Percentiles rank a stretch among this genome's conserved stretches.
Evolutionary conservation across 495 filamentous ascomycete genomes (phyloP).

Genomic region (Apiosordaria backusii): DNA sequence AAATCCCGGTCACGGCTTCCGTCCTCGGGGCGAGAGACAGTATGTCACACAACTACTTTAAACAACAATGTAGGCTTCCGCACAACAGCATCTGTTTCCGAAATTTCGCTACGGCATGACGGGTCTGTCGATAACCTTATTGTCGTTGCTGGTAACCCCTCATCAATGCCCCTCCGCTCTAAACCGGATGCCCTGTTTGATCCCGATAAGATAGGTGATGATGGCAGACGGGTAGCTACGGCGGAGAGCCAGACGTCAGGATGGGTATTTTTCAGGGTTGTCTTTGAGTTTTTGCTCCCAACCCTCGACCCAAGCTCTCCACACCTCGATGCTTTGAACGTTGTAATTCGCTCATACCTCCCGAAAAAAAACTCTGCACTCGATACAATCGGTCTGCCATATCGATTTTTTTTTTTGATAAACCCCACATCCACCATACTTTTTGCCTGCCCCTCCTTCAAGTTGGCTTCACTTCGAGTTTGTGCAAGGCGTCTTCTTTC

Average conservation of each 20-base stretch:
- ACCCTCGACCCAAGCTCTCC: slow-evolving; percentile 15
- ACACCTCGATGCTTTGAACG: slow-evolving; percentile 16
- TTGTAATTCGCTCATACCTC: slow-evolving; percentile 30
- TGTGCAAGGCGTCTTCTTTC: slow-evolving; percentile 20
- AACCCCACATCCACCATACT: slow-evolving; percentile 15
- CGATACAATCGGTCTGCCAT: slow-evolving; percentile 11
- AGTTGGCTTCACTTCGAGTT: slow-evolving; percentile 23
- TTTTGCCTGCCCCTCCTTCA: slow-evolving; percentile 13
- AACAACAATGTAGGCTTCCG: neutral
- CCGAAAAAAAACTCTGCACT: slow-evolving; percentile 14
- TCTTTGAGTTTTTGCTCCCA: neutral
- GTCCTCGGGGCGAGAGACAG: neutral
- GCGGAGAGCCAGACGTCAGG: neutral
- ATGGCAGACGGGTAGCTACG: neutral
- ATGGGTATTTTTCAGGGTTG: neutral
- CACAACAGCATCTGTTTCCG: neutral
- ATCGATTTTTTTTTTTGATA: neutral
- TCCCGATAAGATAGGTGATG: neutral
- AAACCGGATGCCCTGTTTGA: neutral
- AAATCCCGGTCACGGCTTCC: neutral
- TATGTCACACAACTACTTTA: neutral
- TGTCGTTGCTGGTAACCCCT: neutral
- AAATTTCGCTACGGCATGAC: neutral
- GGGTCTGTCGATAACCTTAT: neutral
- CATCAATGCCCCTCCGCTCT: neutral